phyloP scores from a whole-genome alignment of 768 basidiomycete species.

The Leccinellum luteum region DNA sequence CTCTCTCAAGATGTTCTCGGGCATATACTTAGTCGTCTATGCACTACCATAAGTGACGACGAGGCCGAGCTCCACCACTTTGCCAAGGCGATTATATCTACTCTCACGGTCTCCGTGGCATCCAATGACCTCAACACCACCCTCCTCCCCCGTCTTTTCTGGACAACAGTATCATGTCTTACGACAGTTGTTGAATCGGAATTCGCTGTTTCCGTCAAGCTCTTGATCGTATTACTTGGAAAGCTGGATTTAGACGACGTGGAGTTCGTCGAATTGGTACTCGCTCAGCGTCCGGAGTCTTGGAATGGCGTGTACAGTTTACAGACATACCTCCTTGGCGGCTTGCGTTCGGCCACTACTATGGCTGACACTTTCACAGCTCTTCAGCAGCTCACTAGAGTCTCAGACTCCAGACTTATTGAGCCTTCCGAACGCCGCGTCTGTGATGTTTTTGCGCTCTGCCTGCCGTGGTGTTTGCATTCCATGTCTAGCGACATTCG shows the following conservation, averaged over 20 bases:
- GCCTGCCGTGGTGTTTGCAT: conserved; percentile 86
- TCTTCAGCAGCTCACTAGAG: conserved; percentile 58
- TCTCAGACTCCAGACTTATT: conserved; percentile 62
- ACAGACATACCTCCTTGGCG: conserved; percentile 70
- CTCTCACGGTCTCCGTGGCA: conserved; percentile 61
- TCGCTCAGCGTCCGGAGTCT: conserved; percentile 62
- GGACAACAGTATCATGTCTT: conserved; percentile 80
- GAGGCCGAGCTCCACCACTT: conserved; percentile 80
- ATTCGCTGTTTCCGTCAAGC: conserved; percentile 62
- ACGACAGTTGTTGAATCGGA: conserved; percentile 82
- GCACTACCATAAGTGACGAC: conserved; percentile 75
- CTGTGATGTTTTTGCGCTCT: conserved; percentile 77
- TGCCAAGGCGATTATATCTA: conserved; percentile 78
- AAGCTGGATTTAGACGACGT: conserved; percentile 71
- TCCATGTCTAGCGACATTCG: conserved; percentile 64
- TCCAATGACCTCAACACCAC: conserved; percentile 54
- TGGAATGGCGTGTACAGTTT: conserved; percentile 68
- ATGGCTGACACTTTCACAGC: conserved; percentile 64
- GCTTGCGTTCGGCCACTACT: conserved; percentile 76
- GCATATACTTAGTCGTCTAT: conserved; percentile 75
- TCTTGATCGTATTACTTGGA: conserved; percentile 63
- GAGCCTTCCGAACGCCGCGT: conserved; percentile 70
- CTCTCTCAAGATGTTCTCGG: conserved; percentile 73
- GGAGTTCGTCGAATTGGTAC: conserved; percentile 62
- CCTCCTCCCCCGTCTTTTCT: conserved; percentile 81